phyloP scores from a whole-genome alignment of 495 filamentous ascomycete genomes.

The Penicillium longicatenatum region DNA sequence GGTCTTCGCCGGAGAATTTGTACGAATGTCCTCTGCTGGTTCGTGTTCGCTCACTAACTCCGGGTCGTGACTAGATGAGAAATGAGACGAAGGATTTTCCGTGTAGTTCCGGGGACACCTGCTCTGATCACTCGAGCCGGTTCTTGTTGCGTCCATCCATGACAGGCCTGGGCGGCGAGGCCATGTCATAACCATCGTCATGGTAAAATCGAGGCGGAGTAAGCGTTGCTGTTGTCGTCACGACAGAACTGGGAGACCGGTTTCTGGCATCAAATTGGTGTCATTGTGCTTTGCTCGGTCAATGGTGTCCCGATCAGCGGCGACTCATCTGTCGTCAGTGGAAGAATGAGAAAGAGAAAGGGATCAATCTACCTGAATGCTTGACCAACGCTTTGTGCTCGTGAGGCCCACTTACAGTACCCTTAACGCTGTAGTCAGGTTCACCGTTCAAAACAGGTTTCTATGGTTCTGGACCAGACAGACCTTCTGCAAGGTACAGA shows the following conservation, averaged over 20 bases:
- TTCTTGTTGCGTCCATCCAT: neutral
- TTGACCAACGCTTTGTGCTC: neutral
- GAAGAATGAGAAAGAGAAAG: neutral
- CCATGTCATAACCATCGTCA: neutral
- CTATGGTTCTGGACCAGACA: neutral
- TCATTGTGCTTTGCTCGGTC: neutral
- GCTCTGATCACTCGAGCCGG: neutral
- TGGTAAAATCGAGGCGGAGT: neutral
- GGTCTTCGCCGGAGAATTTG: neutral
- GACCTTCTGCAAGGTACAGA: neutral
- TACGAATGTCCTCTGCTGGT: neutral
- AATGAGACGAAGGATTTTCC: neutral
- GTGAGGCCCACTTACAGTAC: neutral
- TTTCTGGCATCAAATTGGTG: neutral
- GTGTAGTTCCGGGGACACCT: neutral
- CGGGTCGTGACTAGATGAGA: neutral
- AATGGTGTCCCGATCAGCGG: neutral
- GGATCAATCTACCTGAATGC: neutral
- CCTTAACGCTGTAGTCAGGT: neutral
- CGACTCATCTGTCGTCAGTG: neutral
- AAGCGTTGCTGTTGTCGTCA: neutral
- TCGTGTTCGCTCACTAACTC: neutral
- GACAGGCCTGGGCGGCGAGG: neutral
- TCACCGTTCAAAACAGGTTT: conserved; percentile 2
- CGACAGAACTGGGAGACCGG: neutral